These are phyloP conservation scores for Brassica juncea DNA, from an alignment of 345 rosid genomes.

Conservation along the genomic window DNA sequence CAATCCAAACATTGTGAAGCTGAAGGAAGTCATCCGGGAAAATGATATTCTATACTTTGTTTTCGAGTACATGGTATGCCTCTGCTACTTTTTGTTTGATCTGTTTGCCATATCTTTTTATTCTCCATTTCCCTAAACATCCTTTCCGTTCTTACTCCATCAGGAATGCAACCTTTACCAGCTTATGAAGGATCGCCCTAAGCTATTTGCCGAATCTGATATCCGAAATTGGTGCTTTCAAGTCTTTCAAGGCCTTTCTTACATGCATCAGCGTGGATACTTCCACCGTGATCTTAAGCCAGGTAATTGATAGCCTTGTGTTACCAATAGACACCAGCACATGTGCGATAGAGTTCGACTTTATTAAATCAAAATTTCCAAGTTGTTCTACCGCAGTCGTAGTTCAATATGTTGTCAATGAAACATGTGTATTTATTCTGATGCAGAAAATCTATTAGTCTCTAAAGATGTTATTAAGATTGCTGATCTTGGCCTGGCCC, in stretches of 20 bases:
- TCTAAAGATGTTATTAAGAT: conserved; percentile 73
- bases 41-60: conserved; percentile 80
- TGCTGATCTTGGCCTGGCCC: conserved; percentile 98
- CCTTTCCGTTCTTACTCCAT: conserved; percentile 8
- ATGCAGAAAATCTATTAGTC: conserved; percentile 80
- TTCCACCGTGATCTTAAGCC: conserved; percentile 99
- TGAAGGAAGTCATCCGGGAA: conserved; percentile 94
- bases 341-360: background rate
- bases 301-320: conserved; percentile 51
- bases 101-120: conserved; percentile 1
- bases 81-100: conserved; percentile 14
- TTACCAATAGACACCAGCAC: background rate
- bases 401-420: background rate
- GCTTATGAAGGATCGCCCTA: conserved; percentile 81
- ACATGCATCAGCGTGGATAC: conserved; percentile 92
- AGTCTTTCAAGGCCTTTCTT: conserved; percentile 94
- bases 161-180: conserved; percentile 94
- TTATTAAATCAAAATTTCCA: background rate
- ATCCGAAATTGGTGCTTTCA: conserved; percentile 94
- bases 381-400: background rate
- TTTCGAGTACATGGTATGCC: conserved; percentile 90
- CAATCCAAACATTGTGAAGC: conserved; percentile 96
- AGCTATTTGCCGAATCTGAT: conserved; percentile 73
- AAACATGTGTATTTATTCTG: conserved; percentile 6
- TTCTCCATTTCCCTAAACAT: background rate